phyloP scores from a whole-genome alignment of 768 basidiomycete species.

The Amanita pallidorosea region DNA sequence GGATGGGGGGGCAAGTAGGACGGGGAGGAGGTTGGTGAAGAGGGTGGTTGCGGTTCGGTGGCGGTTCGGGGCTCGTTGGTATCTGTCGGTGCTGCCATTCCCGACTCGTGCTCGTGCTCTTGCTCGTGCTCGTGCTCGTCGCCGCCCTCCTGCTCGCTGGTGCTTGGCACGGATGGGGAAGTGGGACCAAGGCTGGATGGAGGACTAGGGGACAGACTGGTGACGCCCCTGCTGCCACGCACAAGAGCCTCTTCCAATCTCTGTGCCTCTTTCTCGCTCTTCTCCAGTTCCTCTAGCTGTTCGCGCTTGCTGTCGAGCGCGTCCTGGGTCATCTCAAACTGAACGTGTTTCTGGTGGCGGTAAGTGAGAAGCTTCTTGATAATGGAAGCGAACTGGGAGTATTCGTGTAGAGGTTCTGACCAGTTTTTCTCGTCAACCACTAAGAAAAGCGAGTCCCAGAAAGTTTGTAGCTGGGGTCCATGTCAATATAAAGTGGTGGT shows the following conservation, averaged over 20 bases:
- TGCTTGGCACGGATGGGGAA: too few species aligned
- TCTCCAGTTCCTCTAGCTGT: conserved; percentile 81
- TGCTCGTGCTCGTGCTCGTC: too few species aligned
- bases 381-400: conserved; percentile 87
- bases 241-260: conserved; percentile 83
- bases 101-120: too few species aligned
- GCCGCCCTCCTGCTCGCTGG: too few species aligned
- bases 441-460: too few species aligned
- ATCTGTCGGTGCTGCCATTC: conserved; percentile 15
- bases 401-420: conserved; percentile 94
- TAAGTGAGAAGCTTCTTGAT: conserved; percentile 92
- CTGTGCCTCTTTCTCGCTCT: conserved; percentile 83
- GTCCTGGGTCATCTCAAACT: conserved; percentile 96
- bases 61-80: conserved; percentile 4
- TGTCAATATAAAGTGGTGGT: conserved; percentile 4
- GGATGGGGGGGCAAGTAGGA: conserved; percentile 66
- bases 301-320: conserved; percentile 75
- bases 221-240: conserved; percentile 31
- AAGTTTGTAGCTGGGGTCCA: conserved; percentile 61
- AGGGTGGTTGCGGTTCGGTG: neutral
- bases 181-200: conserved; percentile 8
- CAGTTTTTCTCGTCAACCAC: conserved; percentile 94
- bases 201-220: conserved; percentile 5
- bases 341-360: conserved; percentile 96
- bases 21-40: conserved; percentile 33